Base-by-base conservation (phyloP, 768 basidiomycete species). In the Pleurotus platypus region DNA sequence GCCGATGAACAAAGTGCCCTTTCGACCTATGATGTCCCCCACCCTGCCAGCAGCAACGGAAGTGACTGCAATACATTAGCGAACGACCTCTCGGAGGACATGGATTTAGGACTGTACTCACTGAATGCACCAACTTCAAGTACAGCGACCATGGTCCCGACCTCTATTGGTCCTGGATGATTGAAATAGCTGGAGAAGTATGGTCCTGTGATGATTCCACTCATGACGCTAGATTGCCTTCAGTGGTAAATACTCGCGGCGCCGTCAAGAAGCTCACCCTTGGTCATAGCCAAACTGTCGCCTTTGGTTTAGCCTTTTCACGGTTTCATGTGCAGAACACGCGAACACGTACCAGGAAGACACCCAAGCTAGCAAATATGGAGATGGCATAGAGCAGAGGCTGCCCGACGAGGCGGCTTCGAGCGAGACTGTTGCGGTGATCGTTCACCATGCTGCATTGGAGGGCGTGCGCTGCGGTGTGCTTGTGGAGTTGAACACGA, bases 81-180 rank as follows among this genome's bases (percentile, higher is more conserved):
- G 13, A 42, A 48, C 20, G 43, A 50, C 43, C 54, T 22, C 24
- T 27, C 20, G 46, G 56, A 47, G 39, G 54, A 20, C 0, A 2
- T 15, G 27, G 20, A 22, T 6, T 43, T 16, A n/a, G 24, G 37
- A 35, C 11, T 8, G 43, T 53, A 74, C 85, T 43, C 66, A 92
- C 93, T 79, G 69, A 97, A 87, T 39, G 94, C 94, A 45, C 94
- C 94, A 37, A 98, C 80, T 71, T 98, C 94, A 35, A 96, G 75
- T 4, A 95, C 87, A n/a, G 94, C 92, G 40, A 97, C 94, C 89
- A 98, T 94, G 16, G 91, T 92, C n/a, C 93, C 94, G 20, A 94
- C 70, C 64, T 89, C 82, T 49, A 89, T 72, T 0, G 88, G 77
- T 13, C 80, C 80, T 15, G 93, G 94, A 16, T 85, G 80, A 58